Base-by-base conservation (phyloP, 108 stramenopile genomes). In the Nitzschia sp. region DNA sequence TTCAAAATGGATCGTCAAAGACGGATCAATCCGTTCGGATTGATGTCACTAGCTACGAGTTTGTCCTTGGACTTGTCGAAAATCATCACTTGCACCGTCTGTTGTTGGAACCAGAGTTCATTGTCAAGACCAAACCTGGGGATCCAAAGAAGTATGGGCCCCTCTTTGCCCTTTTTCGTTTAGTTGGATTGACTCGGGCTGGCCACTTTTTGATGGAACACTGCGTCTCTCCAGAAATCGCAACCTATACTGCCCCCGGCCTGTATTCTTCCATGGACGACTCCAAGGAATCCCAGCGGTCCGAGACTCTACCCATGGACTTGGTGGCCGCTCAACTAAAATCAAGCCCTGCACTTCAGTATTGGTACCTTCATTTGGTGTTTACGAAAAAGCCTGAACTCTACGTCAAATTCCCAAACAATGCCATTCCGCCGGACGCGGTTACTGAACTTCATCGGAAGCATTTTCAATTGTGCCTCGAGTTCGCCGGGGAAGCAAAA, bases 351-450 rank as follows among this genome's bases (percentile, higher is more conserved):
- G 69, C 83, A 34, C 71, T 94, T 26, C 66, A 89, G 9, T 77
- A 87, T 78, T 94, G 92, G 92, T 94, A 87, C 56, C 72, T 94
- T 26, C 70, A 87, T 66, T 60, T 77, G 46, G 64, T 94, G n/a
- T 84, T 91, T 57, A 72, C 68, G 28, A 54, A 71, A 34, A 85
- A 75, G 54, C 88, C 89, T 1, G 92, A 94, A 27, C 53, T 94
- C 16, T 94, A 91, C 58, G 85, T 94, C 50, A 85, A 81, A 19
- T 94, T 94, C 59, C 86, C 92, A 9, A 88, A 74, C 29, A 94
- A 87, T 22, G 65, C 85, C 6, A 82, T 84, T 28, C 90, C 89
- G 50, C 86, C 90, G 0, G 46, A 60, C 26, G 70, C 72, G 8
- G 76, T 94, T 11, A 88, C 79, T 8, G 77, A 85, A 22, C 79